Evolutionary conservation across 179 eudicot genomes (phyloP), one percentile per base, ranked within the genome.

Genomic region (Vitellaria paradoxa): DNA sequence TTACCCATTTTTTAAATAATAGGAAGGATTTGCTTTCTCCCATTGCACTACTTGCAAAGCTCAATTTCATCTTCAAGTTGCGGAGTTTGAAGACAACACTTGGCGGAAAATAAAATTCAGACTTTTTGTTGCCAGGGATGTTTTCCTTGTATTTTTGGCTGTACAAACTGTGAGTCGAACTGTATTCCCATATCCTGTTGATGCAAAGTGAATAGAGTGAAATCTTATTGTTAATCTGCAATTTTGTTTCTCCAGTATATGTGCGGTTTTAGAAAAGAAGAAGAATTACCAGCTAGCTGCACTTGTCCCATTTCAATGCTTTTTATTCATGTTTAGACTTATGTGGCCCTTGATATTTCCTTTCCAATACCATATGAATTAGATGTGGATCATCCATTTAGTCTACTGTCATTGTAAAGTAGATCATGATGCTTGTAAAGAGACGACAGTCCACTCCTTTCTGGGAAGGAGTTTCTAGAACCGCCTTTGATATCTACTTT

Each of bases 31-130:
- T 90, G 97, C 96, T 76, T 94, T 94, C 40, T 94, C 97, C 45
- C 98, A 94, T 83, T 94, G 98, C 86, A 91, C 98, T 47, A 94
- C 98, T 59, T 94, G 98, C 87, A 92, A 93, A 86, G 98, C 97
- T 77, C 98, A 88, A 74, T 94, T 88, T 80, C 97, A 94, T 85
- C 93, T 94, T 37, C 91, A 86, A 65, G 85, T 93, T 30, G 83
- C 76, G 45, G 80, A 78, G 57, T 85, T 85, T 74, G 96, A 91
- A 84, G 96, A 92, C 79, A 90, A 83, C 80, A 79, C 90, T 11
- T 94, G 98, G 97, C 93, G 91, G 65, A 94, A 88, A 86, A 65
- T 91, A 61, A 94, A 92, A 80, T 94, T 92, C 86, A 85, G 96
- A 80, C 83, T 94, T 59, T 94, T 94, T 82, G 98, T 94, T 68